These are phyloP conservation scores for Tylopilus balloui DNA, from an alignment of 768 basidiomycete genomes.

Conservation along the genomic window DNA sequence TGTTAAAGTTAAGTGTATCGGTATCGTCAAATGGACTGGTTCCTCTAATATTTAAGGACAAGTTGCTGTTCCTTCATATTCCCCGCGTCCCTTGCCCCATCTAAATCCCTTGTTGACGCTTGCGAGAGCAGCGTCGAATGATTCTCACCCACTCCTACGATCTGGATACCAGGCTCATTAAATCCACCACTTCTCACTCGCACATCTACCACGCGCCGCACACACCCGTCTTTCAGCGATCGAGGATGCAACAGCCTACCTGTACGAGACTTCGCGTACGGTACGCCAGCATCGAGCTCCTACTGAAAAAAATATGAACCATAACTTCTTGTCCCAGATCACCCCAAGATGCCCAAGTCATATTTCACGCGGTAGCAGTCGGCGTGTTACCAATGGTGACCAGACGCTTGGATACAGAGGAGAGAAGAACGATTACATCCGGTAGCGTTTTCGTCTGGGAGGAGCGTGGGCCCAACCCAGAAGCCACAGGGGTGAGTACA, in stretches of 20 bases:
- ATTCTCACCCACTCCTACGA: constrained; percentile 24
- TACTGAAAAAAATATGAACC: background rate
- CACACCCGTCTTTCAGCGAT: constrained; percentile 8
- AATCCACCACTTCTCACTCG: constrained; percentile 25
- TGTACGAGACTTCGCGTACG: constrained; percentile 57
- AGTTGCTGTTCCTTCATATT: constrained; percentile 11
- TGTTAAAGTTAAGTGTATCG: constrained; percentile 28
- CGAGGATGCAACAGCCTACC: constrained; percentile 63
- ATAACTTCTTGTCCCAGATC: constrained; percentile 33
- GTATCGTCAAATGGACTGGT: constrained; percentile 17
- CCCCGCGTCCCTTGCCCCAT: constrained; percentile 8
- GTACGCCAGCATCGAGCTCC: constrained; percentile 13
- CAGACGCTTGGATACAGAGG: constrained; percentile 71
- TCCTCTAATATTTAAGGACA: constrained; percentile 30
- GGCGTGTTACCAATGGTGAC: constrained; percentile 60
- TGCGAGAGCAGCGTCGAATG: constrained; percentile 21
- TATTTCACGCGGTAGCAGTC: constrained; percentile 68
- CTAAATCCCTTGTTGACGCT: constrained; percentile 9
- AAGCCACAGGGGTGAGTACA: constrained; percentile 56
- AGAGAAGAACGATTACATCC: constrained; percentile 62
- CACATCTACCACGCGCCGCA: constrained; percentile 17
- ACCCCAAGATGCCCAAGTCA: constrained; percentile 62
- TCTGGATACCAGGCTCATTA: constrained; percentile 25
- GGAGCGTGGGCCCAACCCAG: constrained; percentile 65
- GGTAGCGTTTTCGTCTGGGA: constrained; percentile 84